Percentiles rank a stretch among this genome's conserved stretches.
phyloP scores from a whole-genome alignment of 1,139 yeast genomes.

The Sugiyamaella xylanicola region DNA sequence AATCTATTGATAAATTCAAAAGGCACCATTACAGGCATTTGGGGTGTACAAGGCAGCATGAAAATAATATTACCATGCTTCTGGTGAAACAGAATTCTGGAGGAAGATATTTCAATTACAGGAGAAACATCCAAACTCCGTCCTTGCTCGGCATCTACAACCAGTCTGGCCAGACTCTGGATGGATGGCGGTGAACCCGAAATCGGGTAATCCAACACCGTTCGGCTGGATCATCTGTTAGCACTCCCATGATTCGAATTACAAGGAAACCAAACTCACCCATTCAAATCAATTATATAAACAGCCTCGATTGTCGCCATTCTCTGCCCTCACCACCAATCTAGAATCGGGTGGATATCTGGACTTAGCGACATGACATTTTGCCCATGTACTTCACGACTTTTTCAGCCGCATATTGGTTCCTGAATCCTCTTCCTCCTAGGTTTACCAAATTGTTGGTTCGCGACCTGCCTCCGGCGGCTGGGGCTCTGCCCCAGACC shows the following conservation, averaged over 20 bases:
- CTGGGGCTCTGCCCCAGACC: not conserved
- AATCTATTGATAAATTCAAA: conserved; percentile 57
- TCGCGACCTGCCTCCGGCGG: not conserved
- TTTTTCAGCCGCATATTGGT: not conserved
- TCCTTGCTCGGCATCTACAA: conserved; percentile 28
- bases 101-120: conserved; percentile 37
- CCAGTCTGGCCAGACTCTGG: conserved; percentile 45
- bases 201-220: conserved; percentile 61
- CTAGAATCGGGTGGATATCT: no score
- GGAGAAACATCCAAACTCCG: conserved; percentile 15
- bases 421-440: no score
- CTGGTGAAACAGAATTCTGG: conserved; percentile 40
- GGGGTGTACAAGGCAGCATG: conserved; percentile 39
- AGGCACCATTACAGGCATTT: conserved; percentile 51
- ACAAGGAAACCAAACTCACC: conserved; percentile 43
- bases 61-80: conserved; percentile 38
- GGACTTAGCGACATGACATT: no score
- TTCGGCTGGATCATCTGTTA: conserved; percentile 39
- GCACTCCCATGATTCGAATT: no score
- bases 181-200: conserved; percentile 55
- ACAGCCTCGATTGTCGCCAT: conserved; percentile 61
- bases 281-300: conserved; percentile 61
- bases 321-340: not conserved
- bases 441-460: no score
- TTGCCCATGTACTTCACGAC: not conserved